Conservation (phyloP, 495 filamentous ascomycete species). For the Aspergillus nidulans region DNA sequence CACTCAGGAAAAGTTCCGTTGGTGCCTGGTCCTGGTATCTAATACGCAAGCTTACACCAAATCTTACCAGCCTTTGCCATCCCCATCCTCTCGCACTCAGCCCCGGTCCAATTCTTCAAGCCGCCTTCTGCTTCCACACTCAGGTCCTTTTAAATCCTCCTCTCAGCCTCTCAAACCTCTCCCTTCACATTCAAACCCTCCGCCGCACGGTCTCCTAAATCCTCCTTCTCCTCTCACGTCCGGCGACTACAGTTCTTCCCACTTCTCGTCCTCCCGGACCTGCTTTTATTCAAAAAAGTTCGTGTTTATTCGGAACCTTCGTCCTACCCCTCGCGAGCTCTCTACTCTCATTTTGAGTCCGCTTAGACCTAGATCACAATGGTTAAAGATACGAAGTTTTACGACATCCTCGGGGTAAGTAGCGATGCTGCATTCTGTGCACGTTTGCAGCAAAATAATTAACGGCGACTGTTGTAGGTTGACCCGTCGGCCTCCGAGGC, state of each 20-base stretch:
- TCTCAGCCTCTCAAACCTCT: constrained; percentile 10
- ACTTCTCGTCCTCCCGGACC: constrained; percentile 7
- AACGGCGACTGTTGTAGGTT: constrained; percentile 52
- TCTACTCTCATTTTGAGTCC: constrained; percentile 1
- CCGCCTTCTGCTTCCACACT: constrained; percentile 6
- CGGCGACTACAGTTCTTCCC: constrained; percentile 14
- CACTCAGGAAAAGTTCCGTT: neutral
- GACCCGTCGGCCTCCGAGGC: constrained; percentile 64
- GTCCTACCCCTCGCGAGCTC: constrained; percentile 16
- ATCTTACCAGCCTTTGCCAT: constrained; percentile 12
- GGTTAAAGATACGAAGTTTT: constrained; percentile 87
- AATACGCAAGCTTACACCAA: constrained; percentile 13
- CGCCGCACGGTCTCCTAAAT: neutral
- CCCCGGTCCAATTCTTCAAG: constrained; percentile 1
- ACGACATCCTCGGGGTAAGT: constrained; percentile 82
- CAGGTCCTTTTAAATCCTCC: constrained; percentile 13
- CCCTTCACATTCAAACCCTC: constrained; percentile 3
- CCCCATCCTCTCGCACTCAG: neutral
- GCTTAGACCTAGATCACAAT: constrained; percentile 49
- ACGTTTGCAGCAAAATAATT: constrained; percentile 14
- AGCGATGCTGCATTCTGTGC: constrained; percentile 1
- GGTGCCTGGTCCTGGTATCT: constrained; percentile 21
- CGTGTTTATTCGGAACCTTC: constrained; percentile 10
- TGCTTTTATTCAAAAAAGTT: constrained; percentile 18
- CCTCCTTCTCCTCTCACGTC: neutral